Base-by-base conservation (phyloP, 2,329 filamentous ascomycete genomes). In the Clarireedia homoeocarpa region DNA sequence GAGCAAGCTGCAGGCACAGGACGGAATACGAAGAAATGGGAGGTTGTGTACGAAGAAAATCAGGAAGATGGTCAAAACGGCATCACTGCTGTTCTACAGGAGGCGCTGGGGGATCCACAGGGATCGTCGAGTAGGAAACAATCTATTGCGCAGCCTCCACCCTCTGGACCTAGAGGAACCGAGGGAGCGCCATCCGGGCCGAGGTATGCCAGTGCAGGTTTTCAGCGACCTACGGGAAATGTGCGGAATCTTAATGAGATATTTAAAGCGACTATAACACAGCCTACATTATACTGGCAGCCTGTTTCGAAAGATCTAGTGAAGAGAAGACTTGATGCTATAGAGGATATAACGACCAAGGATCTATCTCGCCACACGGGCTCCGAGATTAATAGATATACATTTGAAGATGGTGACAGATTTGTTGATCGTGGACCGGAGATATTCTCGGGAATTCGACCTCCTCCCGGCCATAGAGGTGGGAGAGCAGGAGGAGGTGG, bases 401-500 rank as follows among this genome's bases (percentile, higher is more conserved):
- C 84, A 0, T 91, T 91, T 63, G 86, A 90, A 68, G 74, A 84
- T 55, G 77, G 76, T 0, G 81, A 84, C 58, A 66, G 71, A 5
- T 82, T 91, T 53, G 85, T 91, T 46, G 86, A 91, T 68, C 78
- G 84, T 53, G 88, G 87, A 14, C 82, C 82, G 15, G 88, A 91
- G 68, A 82, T 85, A 39, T 85, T 85, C 65, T 73, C 82, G 48
- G 82, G 82, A 15, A 83, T 86, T 58, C 74, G 82, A 24, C 82
- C 81, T 24, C 82, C 82, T 20, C 71, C 71, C 20, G 70, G 73
- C 9, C 72, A 73, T 36, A 67, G 65, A 55, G 70, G 30, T 17
- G 47, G 51, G 39, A 27, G 46, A 4, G 44, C 24, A 23, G 26
- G 49, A 17, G 26, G 48, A 6, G 26, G 45, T 4, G 53, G 55